Base-by-base conservation (phyloP, 108 stramenopile genomes). In the Fragilaria crotonensis region DNA sequence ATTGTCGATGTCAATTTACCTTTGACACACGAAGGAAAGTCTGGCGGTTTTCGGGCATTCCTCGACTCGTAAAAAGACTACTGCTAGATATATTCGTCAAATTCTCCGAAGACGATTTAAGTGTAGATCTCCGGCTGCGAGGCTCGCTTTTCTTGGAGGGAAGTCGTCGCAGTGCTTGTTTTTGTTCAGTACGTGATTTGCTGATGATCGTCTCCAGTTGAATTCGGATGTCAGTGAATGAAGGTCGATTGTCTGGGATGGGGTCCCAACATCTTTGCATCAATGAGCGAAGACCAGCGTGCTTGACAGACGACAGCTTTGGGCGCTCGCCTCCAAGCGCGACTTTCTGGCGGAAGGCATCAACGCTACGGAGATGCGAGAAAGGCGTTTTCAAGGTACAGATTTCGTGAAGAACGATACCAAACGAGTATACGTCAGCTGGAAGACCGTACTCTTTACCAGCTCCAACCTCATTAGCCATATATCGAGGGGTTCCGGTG, bases 351-450 rank as follows among this genome's bases (percentile, higher is more conserved):
- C 36, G 7, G 14, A 41, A 41, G 36, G 7, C 36, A 41, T 14
- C 14, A 11, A 41, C 14, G 36, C 11, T 41, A 11, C 14, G 11
- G 7, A 41, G 7, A 14, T 14, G 14, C 36, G 36, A 14, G 14
- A 77, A 82, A 9, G 81, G 81, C 33, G 65, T 76, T 21, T 70
- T 47, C 41, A 77, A 56, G 2, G 78, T 59, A 33, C 65, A 73
- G 4, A 83, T 60, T 57, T 77, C 76, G 66, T 76, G 79, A 3
- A 79, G 58, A 21, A 83, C 41, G 9, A 83, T 73, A 9, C 78
- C 78, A 59, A 66, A 79, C 22, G 81, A 77, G 45, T 75, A 83
- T 9, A 79, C 76, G 52, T 83, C 81, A 20, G 66, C 71, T 22
- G 62, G 54, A 1, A 67, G 33, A 14, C 72, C 52, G 52, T 76